Evolutionary conservation across 148 eudicot genomes (phyloP).

Genomic region (Bassia scoparia): DNA sequence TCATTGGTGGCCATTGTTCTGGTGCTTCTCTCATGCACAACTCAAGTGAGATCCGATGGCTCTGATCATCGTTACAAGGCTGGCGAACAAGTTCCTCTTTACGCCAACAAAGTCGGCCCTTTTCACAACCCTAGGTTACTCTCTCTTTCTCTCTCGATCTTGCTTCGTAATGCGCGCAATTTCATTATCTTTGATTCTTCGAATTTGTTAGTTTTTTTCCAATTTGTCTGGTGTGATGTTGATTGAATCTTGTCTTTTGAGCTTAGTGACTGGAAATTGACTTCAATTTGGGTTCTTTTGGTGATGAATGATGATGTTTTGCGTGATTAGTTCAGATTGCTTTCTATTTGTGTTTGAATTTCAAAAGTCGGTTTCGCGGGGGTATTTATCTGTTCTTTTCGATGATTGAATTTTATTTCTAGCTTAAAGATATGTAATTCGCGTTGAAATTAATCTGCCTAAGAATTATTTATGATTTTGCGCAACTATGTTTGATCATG

Average conservation of each 20-base stretch:
- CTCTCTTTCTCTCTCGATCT: slow-evolving; percentile 3
- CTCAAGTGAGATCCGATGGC: slow-evolving; percentile 39
- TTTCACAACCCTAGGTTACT: slow-evolving; percentile 70
- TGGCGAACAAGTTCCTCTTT: slow-evolving; percentile 61
- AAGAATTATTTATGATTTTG: background rate
- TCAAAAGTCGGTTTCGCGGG: background rate
- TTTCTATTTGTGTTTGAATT: background rate
- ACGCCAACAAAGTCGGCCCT: slow-evolving; percentile 74
- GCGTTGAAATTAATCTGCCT: background rate
- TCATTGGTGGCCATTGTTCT: slow-evolving; percentile 20
- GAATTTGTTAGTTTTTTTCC: background rate
- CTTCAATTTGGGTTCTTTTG: background rate
- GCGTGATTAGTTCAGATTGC: background rate
- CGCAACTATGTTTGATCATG: slow-evolving; percentile 6
- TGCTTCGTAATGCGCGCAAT: background rate
- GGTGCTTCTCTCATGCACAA: background rate
- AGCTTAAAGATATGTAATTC: background rate
- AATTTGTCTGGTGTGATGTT: no score
- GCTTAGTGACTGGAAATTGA: background rate
- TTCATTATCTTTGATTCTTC: no score
- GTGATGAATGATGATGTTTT: background rate
- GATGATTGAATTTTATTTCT: background rate
- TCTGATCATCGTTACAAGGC: slow-evolving; percentile 69
- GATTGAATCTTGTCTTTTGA: background rate
- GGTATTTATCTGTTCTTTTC: background rate